These are phyloP conservation scores for Asterella californica DNA, from an alignment of 225 moss, liverwort and hornwort genomes.

Conservation along the genomic window DNA sequence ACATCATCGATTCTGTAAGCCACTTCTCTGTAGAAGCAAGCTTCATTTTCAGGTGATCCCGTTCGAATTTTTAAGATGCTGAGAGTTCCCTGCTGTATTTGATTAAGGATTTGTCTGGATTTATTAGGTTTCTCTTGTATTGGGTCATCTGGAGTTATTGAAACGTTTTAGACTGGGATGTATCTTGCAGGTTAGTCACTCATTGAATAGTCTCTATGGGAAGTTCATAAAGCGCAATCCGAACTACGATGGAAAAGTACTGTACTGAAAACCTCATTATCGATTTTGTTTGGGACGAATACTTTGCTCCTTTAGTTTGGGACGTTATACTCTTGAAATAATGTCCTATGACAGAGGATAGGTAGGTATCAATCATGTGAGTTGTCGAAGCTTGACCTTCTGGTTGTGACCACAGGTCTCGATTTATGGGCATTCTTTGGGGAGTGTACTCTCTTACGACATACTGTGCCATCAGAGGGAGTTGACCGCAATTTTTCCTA, in stretches of 20 bases:
- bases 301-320: background rate
- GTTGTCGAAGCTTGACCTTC: background rate
- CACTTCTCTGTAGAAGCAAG: background rate
- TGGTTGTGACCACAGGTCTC: slow-evolving; percentile 58
- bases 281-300: background rate
- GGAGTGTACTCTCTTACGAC: slow-evolving; percentile 93
- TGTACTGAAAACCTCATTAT: background rate
- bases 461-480: slow-evolving; percentile 96
- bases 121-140: background rate
- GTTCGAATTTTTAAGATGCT: background rate
- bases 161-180: background rate
- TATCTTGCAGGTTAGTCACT: slow-evolving; percentile 68
- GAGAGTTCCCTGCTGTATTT: background rate
- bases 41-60: background rate
- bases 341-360: too few species aligned
- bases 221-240: slow-evolving; percentile 95
- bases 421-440: slow-evolving; percentile 95
- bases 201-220: slow-evolving; percentile 78
- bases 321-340: background rate
- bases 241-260: slow-evolving; percentile 95
- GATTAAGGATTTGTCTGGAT: background rate
- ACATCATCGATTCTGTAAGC: slow-evolving; percentile 91
- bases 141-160: background rate
- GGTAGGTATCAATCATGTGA: too few species aligned
- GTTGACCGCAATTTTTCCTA: slow-evolving; percentile 67